Evolutionary conservation across 306 rosid species (phyloP), one percentile per base, ranked within the genome.

Genomic region (Mimosa pudica): DNA sequence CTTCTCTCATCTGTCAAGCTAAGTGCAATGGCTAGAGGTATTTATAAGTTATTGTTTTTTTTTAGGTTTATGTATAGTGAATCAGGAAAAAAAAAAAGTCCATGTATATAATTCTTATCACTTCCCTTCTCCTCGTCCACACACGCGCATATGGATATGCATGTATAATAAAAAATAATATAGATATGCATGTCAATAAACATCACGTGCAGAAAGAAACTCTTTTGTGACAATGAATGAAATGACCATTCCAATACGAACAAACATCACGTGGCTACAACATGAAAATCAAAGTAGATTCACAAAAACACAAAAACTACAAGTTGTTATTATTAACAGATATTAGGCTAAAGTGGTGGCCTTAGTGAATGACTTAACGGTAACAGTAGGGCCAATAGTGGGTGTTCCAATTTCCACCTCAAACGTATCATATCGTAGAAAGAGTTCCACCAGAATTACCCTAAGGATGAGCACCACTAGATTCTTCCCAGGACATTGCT

Each of bases 361-460:
- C 58, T 84, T 92, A 16, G 81, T 74, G 47, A 90, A 71, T 2
- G 90, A 81, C 77, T 84, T 79, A 64, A 87, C 58, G 32, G 79
- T 87, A n/a, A 90, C 85, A 0, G 79, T 65, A 0, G 92, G 80
- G 5, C 94, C 94, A 18, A 89, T 7, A 46, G 82, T 74, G 7
- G 52, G 35, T 0, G 65, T 87, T 35, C 79, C 74, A 45, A 55
- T 83, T 0, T 88, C 93, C 7, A 84, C 61, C 1, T 82, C 67
- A 44, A 83, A 90, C 0, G 92, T 87, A 54, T 90, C 97, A 5
- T 88, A 90, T 0, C 84, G 82, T 16, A 90, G 79, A 63, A 90
- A 92, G 71, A 92, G 77, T 52, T 92, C 94, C 84, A 85, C 93
- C 85, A 92, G n/a, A 38, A 84, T 65, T 8, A 90, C 14, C 83